Percentiles rank a stretch among this genome's conserved stretches.
phyloP scores from a whole-genome alignment of 805 yeast genomes.

The Henningerozyma blattae region DNA sequence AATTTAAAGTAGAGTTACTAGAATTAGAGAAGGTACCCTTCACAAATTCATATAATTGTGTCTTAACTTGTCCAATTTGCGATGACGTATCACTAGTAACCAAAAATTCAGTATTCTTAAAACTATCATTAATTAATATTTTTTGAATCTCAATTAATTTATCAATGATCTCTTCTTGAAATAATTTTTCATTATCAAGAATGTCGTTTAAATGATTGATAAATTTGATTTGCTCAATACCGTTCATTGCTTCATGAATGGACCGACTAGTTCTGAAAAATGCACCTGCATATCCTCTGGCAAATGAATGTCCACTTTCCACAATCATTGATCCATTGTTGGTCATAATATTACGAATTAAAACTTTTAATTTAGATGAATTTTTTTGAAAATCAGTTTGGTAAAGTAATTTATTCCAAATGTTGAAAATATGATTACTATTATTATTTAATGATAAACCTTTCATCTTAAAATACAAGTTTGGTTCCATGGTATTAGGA shows the following conservation, averaged over 20 bases:
- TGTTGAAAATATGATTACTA: slow-evolving; percentile 42
- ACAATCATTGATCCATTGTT: slow-evolving; percentile 73
- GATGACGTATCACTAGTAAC: slow-evolving; percentile 47
- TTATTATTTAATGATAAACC: slow-evolving; percentile 67
- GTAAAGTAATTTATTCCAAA: slow-evolving; percentile 57
- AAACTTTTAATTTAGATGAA: slow-evolving; percentile 54
- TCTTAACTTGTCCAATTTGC: slow-evolving; percentile 13
- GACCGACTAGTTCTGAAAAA: slow-evolving; percentile 47
- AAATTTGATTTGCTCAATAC: slow-evolving; percentile 68
- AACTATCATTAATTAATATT: slow-evolving; percentile 27
- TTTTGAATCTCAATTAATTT: slow-evolving; percentile 42
- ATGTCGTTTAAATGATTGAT: slow-evolving; percentile 45
- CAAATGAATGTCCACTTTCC: slow-evolving; percentile 79
- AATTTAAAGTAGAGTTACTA: neutral
- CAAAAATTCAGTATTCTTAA: slow-evolving; percentile 37
- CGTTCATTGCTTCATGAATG: slow-evolving; percentile 52
- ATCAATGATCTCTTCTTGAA: slow-evolving; percentile 51
- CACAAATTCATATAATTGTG: no score
- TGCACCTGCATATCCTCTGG: slow-evolving; percentile 56
- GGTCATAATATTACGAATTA: slow-evolving; percentile 63
- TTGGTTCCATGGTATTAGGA: slow-evolving; percentile 39
- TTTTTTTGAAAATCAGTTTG: slow-evolving; percentile 55
- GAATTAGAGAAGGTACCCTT: slow-evolving; percentile 20
- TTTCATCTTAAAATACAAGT: slow-evolving; percentile 41
- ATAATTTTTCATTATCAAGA: slow-evolving; percentile 35